Conservation (phyloP, 129 eudicot species). For the Daucus carota region DNA sequence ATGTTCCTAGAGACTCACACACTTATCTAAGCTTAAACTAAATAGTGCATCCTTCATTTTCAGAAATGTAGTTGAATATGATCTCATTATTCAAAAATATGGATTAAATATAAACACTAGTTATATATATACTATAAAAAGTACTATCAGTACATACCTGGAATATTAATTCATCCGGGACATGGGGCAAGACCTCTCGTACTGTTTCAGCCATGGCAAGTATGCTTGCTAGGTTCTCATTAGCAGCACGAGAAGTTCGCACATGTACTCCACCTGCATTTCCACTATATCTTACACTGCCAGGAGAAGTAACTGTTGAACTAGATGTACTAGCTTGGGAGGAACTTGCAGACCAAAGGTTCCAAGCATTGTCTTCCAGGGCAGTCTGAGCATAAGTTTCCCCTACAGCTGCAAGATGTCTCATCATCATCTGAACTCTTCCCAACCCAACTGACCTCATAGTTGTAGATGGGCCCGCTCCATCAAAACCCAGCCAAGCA, state of each 20-base stretch:
- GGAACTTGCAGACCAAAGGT: constrained; percentile 67
- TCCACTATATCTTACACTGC: constrained; percentile 32
- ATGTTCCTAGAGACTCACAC: not conserved
- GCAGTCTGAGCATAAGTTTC: constrained; percentile 90
- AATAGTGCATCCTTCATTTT: not conserved
- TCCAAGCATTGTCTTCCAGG: constrained; percentile 81
- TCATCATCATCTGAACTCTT: constrained; percentile 93
- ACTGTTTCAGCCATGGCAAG: constrained; percentile 97
- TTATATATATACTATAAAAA: not conserved
- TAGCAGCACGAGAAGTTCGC: constrained; percentile 44
- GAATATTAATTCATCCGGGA: constrained; percentile 84
- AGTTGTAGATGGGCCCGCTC: constrained; percentile 71
- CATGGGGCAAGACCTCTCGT: constrained; percentile 90
- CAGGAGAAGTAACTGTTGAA: constrained; percentile 39
- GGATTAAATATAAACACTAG: not conserved
- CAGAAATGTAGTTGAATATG: not conserved
- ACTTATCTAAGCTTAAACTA: not conserved
- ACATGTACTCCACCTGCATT: constrained; percentile 35
- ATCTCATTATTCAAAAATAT: not conserved
- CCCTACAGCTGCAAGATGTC: constrained; percentile 96
- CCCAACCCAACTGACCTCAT: constrained; percentile 64
- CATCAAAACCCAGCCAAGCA: constrained; percentile 81
- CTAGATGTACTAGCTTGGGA: constrained; percentile 70
- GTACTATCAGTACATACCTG: constrained; percentile 54
- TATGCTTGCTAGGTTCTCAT: constrained; percentile 54